Conservation (phyloP, 192 early-diverging fungal genomes). For the Coemansia reversa region DNA sequence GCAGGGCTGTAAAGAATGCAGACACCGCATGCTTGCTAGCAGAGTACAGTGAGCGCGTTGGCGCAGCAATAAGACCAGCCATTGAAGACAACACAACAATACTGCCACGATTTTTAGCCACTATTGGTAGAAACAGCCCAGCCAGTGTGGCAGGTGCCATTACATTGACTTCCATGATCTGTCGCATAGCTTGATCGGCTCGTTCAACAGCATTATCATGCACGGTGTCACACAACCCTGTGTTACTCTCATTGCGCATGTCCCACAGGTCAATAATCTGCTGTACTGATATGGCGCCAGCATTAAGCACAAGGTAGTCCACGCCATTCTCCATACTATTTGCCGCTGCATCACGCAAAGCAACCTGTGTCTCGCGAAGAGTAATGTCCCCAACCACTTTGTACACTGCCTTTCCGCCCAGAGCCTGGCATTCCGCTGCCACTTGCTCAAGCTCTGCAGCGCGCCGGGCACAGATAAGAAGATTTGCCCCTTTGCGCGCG, state of each 20-base stretch:
- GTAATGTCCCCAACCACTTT: constrained; percentile 63
- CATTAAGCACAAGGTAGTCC: constrained; percentile 75
- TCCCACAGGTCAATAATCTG: constrained; percentile 64
- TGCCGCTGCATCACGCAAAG: constrained; percentile 34
- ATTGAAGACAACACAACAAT: constrained; percentile 75
- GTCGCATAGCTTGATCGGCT: constrained; percentile 36
- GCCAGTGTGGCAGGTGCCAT: constrained; percentile 57
- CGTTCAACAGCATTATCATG: constrained; percentile 21
- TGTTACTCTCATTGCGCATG: constrained; percentile 14
- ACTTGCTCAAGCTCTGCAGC: constrained; percentile 54
- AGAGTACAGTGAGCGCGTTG: constrained; percentile 75
- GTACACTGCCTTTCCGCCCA: constrained; percentile 5
- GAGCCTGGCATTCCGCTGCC: constrained; percentile 44
- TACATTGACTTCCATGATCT: constrained; percentile 61
- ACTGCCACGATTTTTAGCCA: constrained; percentile 44
- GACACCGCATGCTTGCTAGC: constrained; percentile 79
- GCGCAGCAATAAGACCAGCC: constrained; percentile 70
- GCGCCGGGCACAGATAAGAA: constrained; percentile 69
- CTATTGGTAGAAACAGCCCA: constrained; percentile 57
- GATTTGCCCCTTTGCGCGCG: constrained; percentile 59
- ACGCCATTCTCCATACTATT: constrained; percentile 33
- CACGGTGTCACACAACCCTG: not conserved
- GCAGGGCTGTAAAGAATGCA: constrained; percentile 78
- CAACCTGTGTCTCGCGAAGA: constrained; percentile 51
- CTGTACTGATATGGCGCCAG: constrained; percentile 72